Evolutionary conservation across 495 filamentous ascomycete species (phyloP).

Genomic region (Articulospora tetracladia): DNA sequence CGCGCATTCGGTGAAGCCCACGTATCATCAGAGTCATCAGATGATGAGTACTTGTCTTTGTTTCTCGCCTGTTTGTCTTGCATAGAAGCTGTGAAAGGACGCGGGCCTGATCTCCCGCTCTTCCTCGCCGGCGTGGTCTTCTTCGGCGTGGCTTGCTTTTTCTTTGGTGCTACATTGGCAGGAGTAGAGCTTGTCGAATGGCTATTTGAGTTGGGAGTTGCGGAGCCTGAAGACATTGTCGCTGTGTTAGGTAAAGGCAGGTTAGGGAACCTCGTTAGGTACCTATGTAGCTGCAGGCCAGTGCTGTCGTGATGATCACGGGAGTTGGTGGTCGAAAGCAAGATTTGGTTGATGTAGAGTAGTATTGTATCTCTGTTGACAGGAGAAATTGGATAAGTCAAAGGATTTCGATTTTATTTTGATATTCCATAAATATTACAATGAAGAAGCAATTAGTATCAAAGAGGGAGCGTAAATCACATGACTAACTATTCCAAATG

Average conservation of each 20-base stretch:
- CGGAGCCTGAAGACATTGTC: not conserved
- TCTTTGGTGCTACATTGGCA: not conserved
- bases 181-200: not conserved
- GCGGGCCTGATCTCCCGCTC: not conserved
- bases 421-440: no score
- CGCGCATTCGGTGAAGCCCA: not conserved
- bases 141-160: not conserved
- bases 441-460: no score
- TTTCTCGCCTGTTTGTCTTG: constrained; percentile 51
- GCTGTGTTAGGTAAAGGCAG: no score
- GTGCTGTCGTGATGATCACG: not conserved
- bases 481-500: no score
- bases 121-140: not conserved
- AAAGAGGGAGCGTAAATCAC: no score
- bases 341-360: no score
- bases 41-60: constrained; percentile 39
- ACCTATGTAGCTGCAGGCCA: no score
- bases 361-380: no score
- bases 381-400: no score
- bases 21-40: constrained; percentile 3
- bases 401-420: no score
- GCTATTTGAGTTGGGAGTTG: not conserved
- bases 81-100: constrained; percentile 31
- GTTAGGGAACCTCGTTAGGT: no score
- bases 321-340: no score